phyloP scores from a whole-genome alignment of 2,329 filamentous ascomycete species.

The Lachnellula willkommii region DNA sequence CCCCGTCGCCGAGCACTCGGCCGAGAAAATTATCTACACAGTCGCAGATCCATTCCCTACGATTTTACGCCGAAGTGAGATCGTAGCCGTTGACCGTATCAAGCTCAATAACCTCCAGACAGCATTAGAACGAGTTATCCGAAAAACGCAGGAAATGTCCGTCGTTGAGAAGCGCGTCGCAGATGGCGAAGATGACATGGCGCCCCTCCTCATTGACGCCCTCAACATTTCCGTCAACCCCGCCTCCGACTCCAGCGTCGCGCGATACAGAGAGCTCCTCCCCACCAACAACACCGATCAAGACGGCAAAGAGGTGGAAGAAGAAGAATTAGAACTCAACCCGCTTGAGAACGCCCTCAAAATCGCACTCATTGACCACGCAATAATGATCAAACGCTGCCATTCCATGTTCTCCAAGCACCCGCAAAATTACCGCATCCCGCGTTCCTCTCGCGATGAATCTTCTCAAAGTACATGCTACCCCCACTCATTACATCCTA shows the following conservation, averaged over 20 bases:
- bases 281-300: constrained; percentile 40
- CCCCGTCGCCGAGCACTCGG: constrained; percentile 65
- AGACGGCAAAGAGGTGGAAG: constrained; percentile 28
- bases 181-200: constrained; percentile 66
- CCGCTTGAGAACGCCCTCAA: constrained; percentile 73
- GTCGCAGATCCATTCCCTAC: constrained; percentile 87
- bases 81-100: constrained; percentile 59
- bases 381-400: constrained; percentile 79
- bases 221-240: constrained; percentile 72
- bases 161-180: constrained; percentile 67
- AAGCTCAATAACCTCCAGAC: constrained; percentile 72
- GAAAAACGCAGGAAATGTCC: constrained; percentile 83
- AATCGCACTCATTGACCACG: constrained; percentile 83
- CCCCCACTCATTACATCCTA: constrained; percentile 2
- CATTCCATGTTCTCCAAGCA: constrained; percentile 59
- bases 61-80: constrained; percentile 81
- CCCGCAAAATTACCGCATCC: constrained; percentile 52
- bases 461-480: constrained; percentile 52
- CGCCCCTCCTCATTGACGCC: constrained; percentile 66
- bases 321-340: constrained; percentile 45
- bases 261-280: constrained; percentile 70
- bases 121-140: constrained; percentile 82
- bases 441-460: constrained; percentile 49
- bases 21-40: constrained; percentile 79
- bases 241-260: constrained; percentile 69